Base-by-base conservation (phyloP, 2,329 filamentous ascomycete species). In the Colletotrichum tropicicola region DNA sequence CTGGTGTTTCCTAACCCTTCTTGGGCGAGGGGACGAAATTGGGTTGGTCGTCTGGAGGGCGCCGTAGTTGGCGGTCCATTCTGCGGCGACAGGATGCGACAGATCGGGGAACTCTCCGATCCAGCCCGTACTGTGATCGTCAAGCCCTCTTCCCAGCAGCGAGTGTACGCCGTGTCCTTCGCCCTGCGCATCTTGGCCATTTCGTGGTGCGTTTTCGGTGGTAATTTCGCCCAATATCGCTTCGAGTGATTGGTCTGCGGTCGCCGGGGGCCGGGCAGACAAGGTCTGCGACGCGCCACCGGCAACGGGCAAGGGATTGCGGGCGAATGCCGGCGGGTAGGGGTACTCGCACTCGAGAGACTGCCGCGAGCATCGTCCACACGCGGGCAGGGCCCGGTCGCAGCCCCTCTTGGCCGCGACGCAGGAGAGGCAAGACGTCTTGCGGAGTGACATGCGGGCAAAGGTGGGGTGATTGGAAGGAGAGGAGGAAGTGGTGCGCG, bases 361-460 rank as follows among this genome's bases (percentile, higher is more conserved):
- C 23, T 44, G 52, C 21, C 43, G 43, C 10, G 43, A 56, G 32
- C 52, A 57, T 56, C 52, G 30, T 49, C 21, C 51, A 30, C 59
- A 61, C 19, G 32, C 15, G 15, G 43, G 59, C 10, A 57, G 10
- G 15, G 32, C 43, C 32, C 43, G 23, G 52, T 61, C 52, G 7
- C 59, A 61, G 27, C 59, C 51, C 43, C 59, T 30, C 32, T 61
- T 61, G 52, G 59, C 52, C 12, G 28, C 41, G 19, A 61, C 59
- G 25, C 59, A 57, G 32, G 32, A 32, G 6, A 37, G 19, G 21
- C 52, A 61, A 15, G 59, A 61, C 7, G 51, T 49, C 51, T 61
- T 61, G 43, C 59, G 51, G 59, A 61, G 59, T 41, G 59, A 61
- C 59, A 57, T 61, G 59, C 52, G 58, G 43, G 32, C 51, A 61